phyloP scores from a whole-genome alignment of 2,329 filamentous ascomycete species.

The Diaporthe batatas region DNA sequence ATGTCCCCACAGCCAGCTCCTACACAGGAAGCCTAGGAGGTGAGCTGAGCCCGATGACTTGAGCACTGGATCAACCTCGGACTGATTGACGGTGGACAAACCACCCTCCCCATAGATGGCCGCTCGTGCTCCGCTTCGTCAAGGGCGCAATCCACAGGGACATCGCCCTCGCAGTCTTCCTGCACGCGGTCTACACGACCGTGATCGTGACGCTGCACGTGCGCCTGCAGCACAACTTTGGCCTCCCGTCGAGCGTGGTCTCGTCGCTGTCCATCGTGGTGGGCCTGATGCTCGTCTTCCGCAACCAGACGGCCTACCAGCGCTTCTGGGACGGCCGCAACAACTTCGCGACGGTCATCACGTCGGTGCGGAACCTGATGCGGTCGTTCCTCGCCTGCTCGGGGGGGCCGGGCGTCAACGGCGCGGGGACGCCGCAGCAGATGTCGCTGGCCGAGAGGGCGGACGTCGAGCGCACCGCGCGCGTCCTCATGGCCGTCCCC shows the following conservation, averaged over 20 bases:
- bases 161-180: constrained; percentile 6
- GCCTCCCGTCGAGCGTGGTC: constrained; percentile 29
- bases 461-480: constrained; percentile 33
- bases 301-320: constrained; percentile 37
- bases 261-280: constrained; percentile 36
- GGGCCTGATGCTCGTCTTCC: constrained; percentile 37
- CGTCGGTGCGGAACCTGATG: constrained; percentile 23
- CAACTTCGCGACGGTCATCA: constrained; percentile 31
- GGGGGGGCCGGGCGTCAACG: constrained; percentile 1
- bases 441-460: constrained; percentile 5
- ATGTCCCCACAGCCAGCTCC: constrained; percentile 34
- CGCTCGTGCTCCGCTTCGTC: constrained; percentile 35
- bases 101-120: constrained; percentile 18
- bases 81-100: constrained; percentile 10
- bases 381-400: constrained; percentile 34
- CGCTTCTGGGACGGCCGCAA: constrained; percentile 38
- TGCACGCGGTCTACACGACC: constrained; percentile 26
- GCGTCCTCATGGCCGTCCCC: constrained; percentile 28
- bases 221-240: constrained; percentile 26
- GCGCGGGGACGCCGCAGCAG: background rate
- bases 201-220: constrained; percentile 31
- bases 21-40: constrained; percentile 30
- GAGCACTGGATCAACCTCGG: background rate
- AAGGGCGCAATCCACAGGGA: constrained; percentile 37
- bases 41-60: background rate